phyloP scores from a whole-genome alignment of 2,329 filamentous ascomycete genomes.

The Colletotrichum tofieldiae region DNA sequence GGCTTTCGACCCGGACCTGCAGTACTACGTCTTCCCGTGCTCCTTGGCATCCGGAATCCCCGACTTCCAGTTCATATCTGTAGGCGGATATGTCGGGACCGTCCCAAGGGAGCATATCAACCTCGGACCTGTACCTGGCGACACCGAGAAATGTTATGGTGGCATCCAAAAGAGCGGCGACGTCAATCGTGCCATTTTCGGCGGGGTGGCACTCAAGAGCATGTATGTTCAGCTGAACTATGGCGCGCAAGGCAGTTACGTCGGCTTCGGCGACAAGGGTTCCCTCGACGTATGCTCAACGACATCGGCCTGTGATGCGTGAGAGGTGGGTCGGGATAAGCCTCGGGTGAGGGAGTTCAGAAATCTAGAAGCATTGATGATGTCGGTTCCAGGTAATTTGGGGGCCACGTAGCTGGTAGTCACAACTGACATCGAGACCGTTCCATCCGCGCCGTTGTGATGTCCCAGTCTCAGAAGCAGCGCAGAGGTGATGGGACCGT shows the following conservation, averaged over 20 bases:
- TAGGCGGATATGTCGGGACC: conserved; percentile 63
- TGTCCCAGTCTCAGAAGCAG: background rate
- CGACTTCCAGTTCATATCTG: conserved; percentile 69
- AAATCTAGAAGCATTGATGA: background rate
- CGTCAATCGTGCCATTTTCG: conserved; percentile 75
- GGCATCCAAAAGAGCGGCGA: conserved; percentile 76
- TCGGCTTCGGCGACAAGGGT: conserved; percentile 35
- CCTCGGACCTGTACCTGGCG: conserved; percentile 66
- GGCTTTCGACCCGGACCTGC: conserved; percentile 60
- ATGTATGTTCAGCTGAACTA: conserved; percentile 68
- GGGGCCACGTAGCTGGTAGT: background rate
- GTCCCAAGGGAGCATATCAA: conserved; percentile 71
- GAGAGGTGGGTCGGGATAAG: background rate
- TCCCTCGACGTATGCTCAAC: conserved; percentile 30
- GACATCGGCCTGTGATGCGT: conserved; percentile 20
- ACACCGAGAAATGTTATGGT: conserved; percentile 76
- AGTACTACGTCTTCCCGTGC: conserved; percentile 73
- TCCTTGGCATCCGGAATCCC: conserved; percentile 68
- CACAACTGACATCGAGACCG: background rate
- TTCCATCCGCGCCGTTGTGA: conserved; percentile 8
- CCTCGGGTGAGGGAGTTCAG: background rate
- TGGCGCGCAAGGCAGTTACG: conserved; percentile 19
- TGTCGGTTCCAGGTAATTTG: background rate
- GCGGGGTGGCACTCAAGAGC: conserved; percentile 85
- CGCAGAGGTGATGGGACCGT: background rate